Conservation (phyloP, 345 rosid species). For the Arabidopsis suecica region DNA sequence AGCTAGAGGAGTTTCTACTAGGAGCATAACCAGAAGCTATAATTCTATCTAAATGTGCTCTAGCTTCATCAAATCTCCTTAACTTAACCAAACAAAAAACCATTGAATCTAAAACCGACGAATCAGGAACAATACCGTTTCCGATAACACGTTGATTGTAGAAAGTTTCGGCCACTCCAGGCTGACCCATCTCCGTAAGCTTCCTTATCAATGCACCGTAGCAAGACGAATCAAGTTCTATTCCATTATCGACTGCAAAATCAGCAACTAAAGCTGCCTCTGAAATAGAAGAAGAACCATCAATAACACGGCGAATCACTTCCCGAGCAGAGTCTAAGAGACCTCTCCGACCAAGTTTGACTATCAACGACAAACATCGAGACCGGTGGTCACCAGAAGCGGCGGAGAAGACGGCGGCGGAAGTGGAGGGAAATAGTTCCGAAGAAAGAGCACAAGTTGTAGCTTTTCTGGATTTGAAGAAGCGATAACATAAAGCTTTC, state of each 20-base stretch:
- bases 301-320: constrained; percentile 52
- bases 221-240: constrained; percentile 51
- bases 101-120: constrained; percentile 54
- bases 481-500: constrained; percentile 30
- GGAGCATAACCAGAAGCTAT: constrained; percentile 46
- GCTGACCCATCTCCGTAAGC: constrained; percentile 53
- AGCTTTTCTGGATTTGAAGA: constrained; percentile 48
- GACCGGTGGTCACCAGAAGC: constrained; percentile 46
- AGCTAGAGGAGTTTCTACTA: constrained; percentile 45
- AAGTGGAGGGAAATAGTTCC: constrained; percentile 38
- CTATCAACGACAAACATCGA: constrained; percentile 53
- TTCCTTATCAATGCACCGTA: constrained; percentile 49
- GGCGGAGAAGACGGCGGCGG: constrained; percentile 20
- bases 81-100: constrained; percentile 59
- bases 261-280: constrained; percentile 52
- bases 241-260: constrained; percentile 48
- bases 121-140: constrained; percentile 53
- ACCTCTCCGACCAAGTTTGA: constrained; percentile 54
- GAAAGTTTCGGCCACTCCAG: constrained; percentile 50
- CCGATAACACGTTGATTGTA: constrained; percentile 48
- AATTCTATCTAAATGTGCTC: constrained; percentile 53
- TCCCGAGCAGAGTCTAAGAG: constrained; percentile 50
- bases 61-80: constrained; percentile 62
- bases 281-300: constrained; percentile 45
- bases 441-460: constrained; percentile 45